Evolutionary conservation across 2,329 filamentous ascomycete species (phyloP).

Genomic region (Aureobasidium pullulans): DNA sequence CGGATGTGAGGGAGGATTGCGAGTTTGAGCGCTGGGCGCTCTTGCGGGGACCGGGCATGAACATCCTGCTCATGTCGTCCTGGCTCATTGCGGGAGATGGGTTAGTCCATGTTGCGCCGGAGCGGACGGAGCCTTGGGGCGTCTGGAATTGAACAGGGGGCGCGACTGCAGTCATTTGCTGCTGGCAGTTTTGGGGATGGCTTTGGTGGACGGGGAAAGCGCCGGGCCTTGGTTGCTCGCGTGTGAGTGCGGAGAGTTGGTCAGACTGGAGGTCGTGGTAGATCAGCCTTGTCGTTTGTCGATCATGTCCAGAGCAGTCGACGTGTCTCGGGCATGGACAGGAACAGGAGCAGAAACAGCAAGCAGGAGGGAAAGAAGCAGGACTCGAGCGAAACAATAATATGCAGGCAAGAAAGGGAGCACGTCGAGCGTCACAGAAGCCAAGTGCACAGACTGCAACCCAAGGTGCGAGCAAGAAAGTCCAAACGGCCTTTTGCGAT

Average conservation of each 20-base stretch:
- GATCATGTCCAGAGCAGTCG: constrained; percentile 8
- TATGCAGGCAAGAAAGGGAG: constrained; percentile 11
- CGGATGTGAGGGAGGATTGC: constrained; percentile 69
- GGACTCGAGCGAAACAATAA: constrained; percentile 5
- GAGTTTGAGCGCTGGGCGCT: constrained; percentile 81
- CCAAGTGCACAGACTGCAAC: constrained; percentile 1
- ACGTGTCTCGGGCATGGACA: neutral
- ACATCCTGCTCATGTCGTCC: constrained; percentile 75
- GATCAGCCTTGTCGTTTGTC: constrained; percentile 8
- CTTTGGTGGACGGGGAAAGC: constrained; percentile 1
- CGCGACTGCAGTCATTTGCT: constrained; percentile 58
- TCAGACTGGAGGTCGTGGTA: neutral
- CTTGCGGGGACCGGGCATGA: constrained; percentile 66
- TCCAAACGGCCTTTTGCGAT: neutral
- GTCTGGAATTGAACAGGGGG: constrained; percentile 57
- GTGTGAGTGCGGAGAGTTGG: constrained; percentile 2
- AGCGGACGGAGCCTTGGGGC: constrained; percentile 37
- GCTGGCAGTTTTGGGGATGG: constrained; percentile 17
- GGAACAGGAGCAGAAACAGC: neutral
- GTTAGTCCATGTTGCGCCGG: constrained; percentile 57
- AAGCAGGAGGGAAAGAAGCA: too few species aligned
- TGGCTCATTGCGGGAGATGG: constrained; percentile 64
- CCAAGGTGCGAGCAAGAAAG: neutral
- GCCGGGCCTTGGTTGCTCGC: constrained; percentile 14
- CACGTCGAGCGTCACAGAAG: constrained; percentile 10